phyloP scores from a whole-genome alignment of 2,329 filamentous ascomycete species.

The Bretziella fagacearum region DNA sequence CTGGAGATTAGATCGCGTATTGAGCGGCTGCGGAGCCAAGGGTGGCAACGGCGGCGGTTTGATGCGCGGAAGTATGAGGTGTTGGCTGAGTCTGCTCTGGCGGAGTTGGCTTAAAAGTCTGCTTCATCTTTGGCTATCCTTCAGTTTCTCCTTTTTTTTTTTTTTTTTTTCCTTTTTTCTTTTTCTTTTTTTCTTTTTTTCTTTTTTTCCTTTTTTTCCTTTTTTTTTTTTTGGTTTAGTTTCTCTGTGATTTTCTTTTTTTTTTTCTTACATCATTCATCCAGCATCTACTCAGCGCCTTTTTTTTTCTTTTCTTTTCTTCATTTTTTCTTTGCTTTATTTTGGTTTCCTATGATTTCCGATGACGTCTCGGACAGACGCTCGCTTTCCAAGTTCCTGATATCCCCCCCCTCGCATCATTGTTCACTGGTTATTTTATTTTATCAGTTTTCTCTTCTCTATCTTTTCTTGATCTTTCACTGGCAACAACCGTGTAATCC shows the following conservation, averaged over 20 bases:
- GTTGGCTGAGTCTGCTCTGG: constrained; percentile 33
- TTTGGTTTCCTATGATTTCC: not conserved
- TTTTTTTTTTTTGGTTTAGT: constrained; percentile 2
- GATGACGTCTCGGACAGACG: constrained; percentile 6
- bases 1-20: constrained; percentile 34
- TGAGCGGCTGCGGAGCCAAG: constrained; percentile 34
- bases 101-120: constrained; percentile 26
- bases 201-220: constrained; percentile 5
- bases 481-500: too few relatives aligned
- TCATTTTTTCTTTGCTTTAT: constrained; percentile 8
- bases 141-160: constrained; percentile 3
- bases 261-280: too few relatives aligned
- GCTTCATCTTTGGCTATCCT: not conserved
- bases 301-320: constrained; percentile 1
- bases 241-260: constrained; percentile 2
- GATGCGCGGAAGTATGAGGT: constrained; percentile 35
- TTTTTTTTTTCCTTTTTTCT: constrained; percentile 1
- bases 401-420: constrained; percentile 3
- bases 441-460: not conserved
- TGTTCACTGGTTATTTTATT: constrained; percentile 12
- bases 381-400: constrained; percentile 2
- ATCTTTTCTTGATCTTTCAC: not conserved
- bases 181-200: constrained; percentile 5
- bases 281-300: too few relatives aligned
- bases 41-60: constrained; percentile 40